Conservation (phyloP, 129 eudicot genomes). For the Lactuca sativa region DNA sequence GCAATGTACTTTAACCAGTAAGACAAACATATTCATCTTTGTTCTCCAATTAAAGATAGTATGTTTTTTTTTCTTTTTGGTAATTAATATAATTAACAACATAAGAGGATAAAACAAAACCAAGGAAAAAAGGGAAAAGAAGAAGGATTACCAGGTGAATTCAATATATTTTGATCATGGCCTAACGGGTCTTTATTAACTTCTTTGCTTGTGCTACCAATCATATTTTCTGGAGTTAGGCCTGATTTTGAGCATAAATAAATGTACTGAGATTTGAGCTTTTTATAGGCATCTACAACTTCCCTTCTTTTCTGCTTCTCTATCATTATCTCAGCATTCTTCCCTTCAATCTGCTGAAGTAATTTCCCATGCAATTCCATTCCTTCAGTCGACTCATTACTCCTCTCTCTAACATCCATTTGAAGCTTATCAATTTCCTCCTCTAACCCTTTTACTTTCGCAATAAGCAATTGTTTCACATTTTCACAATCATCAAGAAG, state of each 20-base stretch:
- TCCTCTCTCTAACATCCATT: constrained; percentile 38
- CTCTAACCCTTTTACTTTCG: constrained; percentile 52
- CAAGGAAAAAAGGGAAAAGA: background rate
- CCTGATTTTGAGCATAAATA: constrained; percentile 54
- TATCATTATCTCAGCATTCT: constrained; percentile 47
- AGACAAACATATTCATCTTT: background rate
- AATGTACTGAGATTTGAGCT: constrained; percentile 76
- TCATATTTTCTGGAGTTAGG: constrained; percentile 51
- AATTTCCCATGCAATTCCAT: constrained; percentile 68
- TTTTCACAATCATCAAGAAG: constrained; percentile 43
- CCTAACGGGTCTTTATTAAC: constrained; percentile 38
- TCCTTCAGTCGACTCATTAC: constrained; percentile 52
- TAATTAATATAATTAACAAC: constrained; percentile 16
- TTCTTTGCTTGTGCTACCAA: constrained; percentile 34
- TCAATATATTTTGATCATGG: constrained; percentile 37
- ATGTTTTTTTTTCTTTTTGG: background rate
- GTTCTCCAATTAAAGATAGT: background rate
- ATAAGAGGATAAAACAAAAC: constrained; percentile 7
- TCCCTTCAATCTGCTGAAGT: constrained; percentile 67
- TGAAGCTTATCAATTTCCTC: constrained; percentile 64
- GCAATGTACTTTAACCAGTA: background rate
- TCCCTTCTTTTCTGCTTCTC: constrained; percentile 66
- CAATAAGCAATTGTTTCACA: constrained; percentile 52
- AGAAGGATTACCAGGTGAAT: constrained; percentile 48
- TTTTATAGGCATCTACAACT: constrained; percentile 58